A percentile compares a stretch with the other conserved stretches of the same genome.
Evolutionary conservation across 495 filamentous ascomycete genomes (phyloP).

Genomic region (Hypoxylon intermedium): DNA sequence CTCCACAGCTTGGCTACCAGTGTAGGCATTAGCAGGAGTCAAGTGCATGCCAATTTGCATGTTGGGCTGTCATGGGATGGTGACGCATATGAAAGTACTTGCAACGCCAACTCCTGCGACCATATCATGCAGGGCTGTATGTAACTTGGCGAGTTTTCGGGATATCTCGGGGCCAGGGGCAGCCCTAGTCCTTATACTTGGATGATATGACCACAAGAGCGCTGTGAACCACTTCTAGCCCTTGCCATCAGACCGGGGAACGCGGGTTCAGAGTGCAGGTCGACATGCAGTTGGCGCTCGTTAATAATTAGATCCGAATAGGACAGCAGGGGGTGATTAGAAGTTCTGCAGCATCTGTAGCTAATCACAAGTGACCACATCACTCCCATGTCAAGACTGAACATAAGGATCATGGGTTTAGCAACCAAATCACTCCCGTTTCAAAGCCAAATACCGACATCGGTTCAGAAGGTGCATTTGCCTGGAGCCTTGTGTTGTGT

Average conservation of each 20-base stretch:
- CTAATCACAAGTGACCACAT: neutral
- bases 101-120: neutral
- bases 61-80: neutral
- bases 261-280: neutral
- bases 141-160: neutral
- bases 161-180: neutral
- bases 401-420: no score
- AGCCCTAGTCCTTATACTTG: neutral
- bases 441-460: neutral
- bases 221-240: neutral
- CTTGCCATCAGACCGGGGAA: neutral
- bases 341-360: neutral
- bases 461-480: neutral
- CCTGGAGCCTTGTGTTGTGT: neutral
- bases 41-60: neutral
- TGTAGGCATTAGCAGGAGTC: neutral
- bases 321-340: neutral
- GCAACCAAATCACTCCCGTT: neutral
- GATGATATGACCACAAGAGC: neutral
- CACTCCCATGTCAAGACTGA: no score
- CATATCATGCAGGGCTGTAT: conserved; percentile 2
- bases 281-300: neutral
- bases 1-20: neutral
- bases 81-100: neutral
- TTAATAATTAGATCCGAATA: neutral